These are phyloP conservation scores for Beauveria caledonica DNA, from an alignment of 2,329 filamentous ascomycete species.

Conservation along the genomic window DNA sequence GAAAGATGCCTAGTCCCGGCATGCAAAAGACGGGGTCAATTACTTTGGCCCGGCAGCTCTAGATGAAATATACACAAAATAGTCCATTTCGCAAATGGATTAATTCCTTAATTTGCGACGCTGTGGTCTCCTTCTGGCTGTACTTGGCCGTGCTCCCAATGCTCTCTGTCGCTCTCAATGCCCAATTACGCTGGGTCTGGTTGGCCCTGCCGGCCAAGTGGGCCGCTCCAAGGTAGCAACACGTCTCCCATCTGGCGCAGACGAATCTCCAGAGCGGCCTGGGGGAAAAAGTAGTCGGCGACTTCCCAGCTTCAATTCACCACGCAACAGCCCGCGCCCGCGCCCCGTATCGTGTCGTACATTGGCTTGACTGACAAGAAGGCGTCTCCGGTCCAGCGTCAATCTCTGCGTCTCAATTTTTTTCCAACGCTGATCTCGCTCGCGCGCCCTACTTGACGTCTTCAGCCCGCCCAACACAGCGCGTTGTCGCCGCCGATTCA, in stretches of 20 bases:
- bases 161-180: background rate
- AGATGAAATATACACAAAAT: background rate
- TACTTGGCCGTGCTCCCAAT: background rate
- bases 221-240: slow-evolving; percentile 10
- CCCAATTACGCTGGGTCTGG: slow-evolving; percentile 1
- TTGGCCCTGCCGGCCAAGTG: slow-evolving; percentile 8
- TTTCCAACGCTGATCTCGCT: background rate
- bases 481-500: background rate
- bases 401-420: background rate
- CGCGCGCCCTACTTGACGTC: background rate
- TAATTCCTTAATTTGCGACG: background rate
- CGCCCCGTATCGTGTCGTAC: background rate
- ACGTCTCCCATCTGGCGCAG: slow-evolving; percentile 12
- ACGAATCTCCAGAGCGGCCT: slow-evolving; percentile 9
- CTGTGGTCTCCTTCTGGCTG: background rate
- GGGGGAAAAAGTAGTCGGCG: slow-evolving; percentile 7
- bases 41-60: background rate
- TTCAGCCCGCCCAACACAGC: slow-evolving; percentile 8
- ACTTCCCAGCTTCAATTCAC: slow-evolving; percentile 10
- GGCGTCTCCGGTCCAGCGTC: background rate
- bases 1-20: background rate
- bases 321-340: background rate
- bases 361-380: background rate
- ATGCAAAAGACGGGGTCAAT: background rate
- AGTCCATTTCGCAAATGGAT: background rate